A percentile compares a stretch with the other conserved stretches of the same genome.
Conservation (phyloP, 768 basidiomycete genomes). For the Amanita exitialis region DNA sequence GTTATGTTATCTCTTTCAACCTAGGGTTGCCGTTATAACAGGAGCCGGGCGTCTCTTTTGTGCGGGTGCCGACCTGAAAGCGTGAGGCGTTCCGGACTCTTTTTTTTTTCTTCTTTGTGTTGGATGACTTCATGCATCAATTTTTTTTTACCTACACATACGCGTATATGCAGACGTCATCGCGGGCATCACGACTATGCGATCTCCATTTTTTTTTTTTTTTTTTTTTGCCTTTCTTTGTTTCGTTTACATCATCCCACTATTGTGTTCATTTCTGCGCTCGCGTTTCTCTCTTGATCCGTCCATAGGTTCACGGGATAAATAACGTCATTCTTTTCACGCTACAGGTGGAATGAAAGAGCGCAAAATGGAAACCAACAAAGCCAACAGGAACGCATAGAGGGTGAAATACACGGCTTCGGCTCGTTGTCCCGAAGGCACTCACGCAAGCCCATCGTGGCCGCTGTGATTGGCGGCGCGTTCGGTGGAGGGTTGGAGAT, state of each 20-base stretch:
- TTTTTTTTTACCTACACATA: too few species aligned
- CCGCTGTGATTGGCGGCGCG: conserved; percentile 70
- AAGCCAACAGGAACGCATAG: conserved; percentile 33
- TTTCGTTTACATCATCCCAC: neutral
- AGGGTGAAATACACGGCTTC: conserved; percentile 46
- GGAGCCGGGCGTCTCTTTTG: conserved; percentile 69
- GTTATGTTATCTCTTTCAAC: too few species aligned
- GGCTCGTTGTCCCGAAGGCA: conserved; percentile 63
- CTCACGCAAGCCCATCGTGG: conserved; percentile 66
- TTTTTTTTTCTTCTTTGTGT: neutral
- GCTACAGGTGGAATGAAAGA: conserved; percentile 46
- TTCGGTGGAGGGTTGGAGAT: conserved; percentile 62
- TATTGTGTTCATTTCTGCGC: neutral
- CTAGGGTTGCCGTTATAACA: conserved; percentile 70
- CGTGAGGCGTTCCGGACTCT: conserved; percentile 30
- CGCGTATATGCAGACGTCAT: neutral
- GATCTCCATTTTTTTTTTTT: neutral
- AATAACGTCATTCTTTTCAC: neutral
- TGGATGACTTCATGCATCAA: neutral
- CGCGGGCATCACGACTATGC: neutral
- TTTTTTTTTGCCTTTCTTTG: neutral
- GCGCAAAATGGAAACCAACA: conserved; percentile 29
- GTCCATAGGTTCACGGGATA: neutral
- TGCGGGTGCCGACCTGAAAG: conserved; percentile 72
- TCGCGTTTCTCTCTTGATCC: neutral